Base-by-base conservation (phyloP, 345 rosid genomes). In the Aethionema arabicum region DNA sequence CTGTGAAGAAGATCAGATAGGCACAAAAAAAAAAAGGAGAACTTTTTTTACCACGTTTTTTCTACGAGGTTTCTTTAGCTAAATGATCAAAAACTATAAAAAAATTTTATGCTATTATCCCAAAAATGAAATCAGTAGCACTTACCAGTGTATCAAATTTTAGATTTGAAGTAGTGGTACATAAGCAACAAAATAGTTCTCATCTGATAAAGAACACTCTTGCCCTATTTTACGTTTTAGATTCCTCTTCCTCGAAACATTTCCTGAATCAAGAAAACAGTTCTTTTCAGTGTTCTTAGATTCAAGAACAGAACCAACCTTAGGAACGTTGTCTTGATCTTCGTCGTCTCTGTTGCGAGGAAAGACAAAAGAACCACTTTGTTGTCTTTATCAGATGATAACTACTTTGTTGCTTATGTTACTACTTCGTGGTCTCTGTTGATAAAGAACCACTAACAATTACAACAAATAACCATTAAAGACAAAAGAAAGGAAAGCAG, bases 111-210 rank as follows among this genome's bases (percentile, higher is more conserved):
- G 27, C 27, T 2, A 21, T 21, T 21, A 21, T 21, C 27, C 27
- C 30, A 60, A 45, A 40, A 65, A 14, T 39, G 41, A 62, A 45
- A 43, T 6, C 38, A 52, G 29, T 9, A 52, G 11, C 47, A 62
- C 57, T 70, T 37, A 56, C 74, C 4, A 63, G 3, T 63, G 4
- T 42, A 56, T 70, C 65, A 2, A 4, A 0, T 11, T 9, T 0
- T 27, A 70, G 69, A 43, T 70, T 49, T 33, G 59, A 56, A 49
- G 39, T 64, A n/a, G 59, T 63, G 33, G n/a, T n/a, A 70, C 74
- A 11, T 42, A 4, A 10, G 41, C 74, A 36, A 56, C 35, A 63
- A 70, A 63, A 49, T 59, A 63, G 53, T 27, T 63, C 8, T 63
- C 29, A 5, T 10, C 32, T 49, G 65, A 48, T 35, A 44, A 31